Evolutionary conservation across 345 rosid genomes (phyloP), one percentile per base, ranked within the genome.

Genomic region (Brassica juncea): DNA sequence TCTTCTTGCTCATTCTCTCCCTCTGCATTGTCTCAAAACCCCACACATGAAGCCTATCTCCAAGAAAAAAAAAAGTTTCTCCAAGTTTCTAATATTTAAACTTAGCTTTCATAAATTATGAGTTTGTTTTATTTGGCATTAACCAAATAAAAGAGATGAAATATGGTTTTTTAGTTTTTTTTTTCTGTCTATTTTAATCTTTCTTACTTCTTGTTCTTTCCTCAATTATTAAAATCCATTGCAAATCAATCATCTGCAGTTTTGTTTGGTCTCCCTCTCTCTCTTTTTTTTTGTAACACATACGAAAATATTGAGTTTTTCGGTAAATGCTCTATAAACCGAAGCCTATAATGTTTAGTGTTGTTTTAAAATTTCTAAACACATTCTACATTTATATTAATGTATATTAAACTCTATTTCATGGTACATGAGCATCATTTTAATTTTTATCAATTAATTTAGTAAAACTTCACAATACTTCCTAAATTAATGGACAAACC

Each of bases 1-100:
- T 80, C 67, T 69, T 80, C 66, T 74, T 80, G 83, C 59, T 80
- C 83, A 80, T 69, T 69, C 79, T 74, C 76, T 80, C 83, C 59
- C 83, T 80, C 72, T 75, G 83, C 83, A 80, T 75, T 58, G 47
- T 12, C 37, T 74, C 28, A 30, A 9, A 44, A 66, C 7, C 72
- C 54, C 67, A 70, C 35, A 4, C 80, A 75, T 80, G 61, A 59
- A 73, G 65, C 70, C 72, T 79, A 4, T 30, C 62, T 72, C 15
- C 31, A 11, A 63, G 21, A 73, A 16, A 16, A 5, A 49, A n/a
- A 32, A 5, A 6, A 15, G 0, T 6, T 14, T 15, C 52, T 39
- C 28, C 57, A 70, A 28, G 6, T 5, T 57, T 66, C 68, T 28
- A 44, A 37, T 49, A 12, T 23, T 35, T 71, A 21, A 2, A 59